Evolutionary conservation across 2,329 filamentous ascomycete species (phyloP).

Genomic region (Bretziella fagacearum): DNA sequence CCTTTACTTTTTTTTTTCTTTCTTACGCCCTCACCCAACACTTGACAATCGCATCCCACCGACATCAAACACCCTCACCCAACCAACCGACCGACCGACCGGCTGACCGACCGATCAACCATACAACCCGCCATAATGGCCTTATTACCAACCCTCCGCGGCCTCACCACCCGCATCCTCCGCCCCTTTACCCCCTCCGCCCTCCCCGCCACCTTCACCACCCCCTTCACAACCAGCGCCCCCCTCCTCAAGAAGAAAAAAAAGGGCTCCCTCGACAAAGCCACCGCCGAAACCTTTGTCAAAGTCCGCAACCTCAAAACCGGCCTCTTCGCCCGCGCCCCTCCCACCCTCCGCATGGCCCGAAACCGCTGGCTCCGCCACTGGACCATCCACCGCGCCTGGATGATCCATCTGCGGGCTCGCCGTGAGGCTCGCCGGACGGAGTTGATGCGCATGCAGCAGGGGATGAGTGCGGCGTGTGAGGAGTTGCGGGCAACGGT

Average conservation of each 20-base stretch:
- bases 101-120: not conserved
- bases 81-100: no score
- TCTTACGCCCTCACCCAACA: no score
- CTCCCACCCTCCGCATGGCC: slow-evolving; percentile 66
- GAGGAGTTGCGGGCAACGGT: slow-evolving; percentile 57
- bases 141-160: slow-evolving; percentile 10
- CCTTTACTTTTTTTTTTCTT: no score
- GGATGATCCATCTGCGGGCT: slow-evolving; percentile 62
- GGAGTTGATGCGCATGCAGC: slow-evolving; percentile 64
- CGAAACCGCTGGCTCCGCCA: slow-evolving; percentile 78
- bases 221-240: slow-evolving; percentile 17
- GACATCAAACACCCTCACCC: not conserved
- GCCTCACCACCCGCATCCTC: slow-evolving; percentile 9
- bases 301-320: slow-evolving; percentile 28
- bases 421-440: slow-evolving; percentile 45
- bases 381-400: slow-evolving; percentile 98
- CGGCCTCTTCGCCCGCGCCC: slow-evolving; percentile 34
- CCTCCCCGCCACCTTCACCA: not conserved
- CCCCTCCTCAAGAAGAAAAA: slow-evolving; percentile 19
- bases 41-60: no score
- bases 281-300: slow-evolving; percentile 17
- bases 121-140: slow-evolving; percentile 5
- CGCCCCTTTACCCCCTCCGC: slow-evolving; percentile 2
- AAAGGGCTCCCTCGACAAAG: slow-evolving; percentile 19
- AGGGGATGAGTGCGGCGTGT: slow-evolving; percentile 68